Percentiles rank a stretch among this genome's conserved stretches.
Conservation (phyloP, 805 yeast genomes). For the Suhomyces canberraensis region DNA sequence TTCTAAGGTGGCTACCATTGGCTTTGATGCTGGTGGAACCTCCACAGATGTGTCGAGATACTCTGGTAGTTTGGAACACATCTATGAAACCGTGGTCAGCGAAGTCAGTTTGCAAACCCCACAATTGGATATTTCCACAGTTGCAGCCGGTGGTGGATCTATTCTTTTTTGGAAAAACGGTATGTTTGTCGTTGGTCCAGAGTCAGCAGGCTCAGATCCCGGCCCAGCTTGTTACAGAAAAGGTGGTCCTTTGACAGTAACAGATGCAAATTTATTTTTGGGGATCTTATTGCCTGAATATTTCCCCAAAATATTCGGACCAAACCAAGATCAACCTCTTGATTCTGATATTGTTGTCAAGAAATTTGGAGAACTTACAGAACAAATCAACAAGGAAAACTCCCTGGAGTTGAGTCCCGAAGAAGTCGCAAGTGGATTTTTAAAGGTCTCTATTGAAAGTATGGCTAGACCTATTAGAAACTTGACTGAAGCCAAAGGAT, state of each 20-base stretch:
- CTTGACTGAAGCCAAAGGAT: conserved; percentile 82
- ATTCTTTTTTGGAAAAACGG: conserved; percentile 37
- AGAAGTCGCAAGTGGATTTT: conserved; percentile 76
- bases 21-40: conserved; percentile 46
- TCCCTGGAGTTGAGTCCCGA: conserved; percentile 45
- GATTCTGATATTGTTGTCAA: conserved; percentile 36
- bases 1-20: conserved; percentile 30
- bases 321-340: conserved; percentile 30
- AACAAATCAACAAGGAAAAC: conserved; percentile 51
- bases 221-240: conserved; percentile 42
- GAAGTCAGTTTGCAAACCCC: conserved; percentile 45
- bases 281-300: conserved; percentile 35
- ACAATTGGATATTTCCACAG: conserved; percentile 43
- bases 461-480: conserved; percentile 91
- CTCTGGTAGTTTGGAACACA: conserved; percentile 39
- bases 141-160: conserved; percentile 48
- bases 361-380: conserved; percentile 54
- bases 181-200: conserved; percentile 40
- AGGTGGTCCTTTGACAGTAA: conserved; percentile 39
- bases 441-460: conserved; percentile 79
- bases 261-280: conserved; percentile 36
- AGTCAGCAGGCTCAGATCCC: conserved; percentile 39
- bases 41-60: conserved; percentile 45
- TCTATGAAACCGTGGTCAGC: conserved; percentile 44
- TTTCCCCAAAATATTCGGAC: conserved; percentile 40